Conservation (phyloP, 2,329 filamentous ascomycete genomes). For the Penicillium griseofulvum region DNA sequence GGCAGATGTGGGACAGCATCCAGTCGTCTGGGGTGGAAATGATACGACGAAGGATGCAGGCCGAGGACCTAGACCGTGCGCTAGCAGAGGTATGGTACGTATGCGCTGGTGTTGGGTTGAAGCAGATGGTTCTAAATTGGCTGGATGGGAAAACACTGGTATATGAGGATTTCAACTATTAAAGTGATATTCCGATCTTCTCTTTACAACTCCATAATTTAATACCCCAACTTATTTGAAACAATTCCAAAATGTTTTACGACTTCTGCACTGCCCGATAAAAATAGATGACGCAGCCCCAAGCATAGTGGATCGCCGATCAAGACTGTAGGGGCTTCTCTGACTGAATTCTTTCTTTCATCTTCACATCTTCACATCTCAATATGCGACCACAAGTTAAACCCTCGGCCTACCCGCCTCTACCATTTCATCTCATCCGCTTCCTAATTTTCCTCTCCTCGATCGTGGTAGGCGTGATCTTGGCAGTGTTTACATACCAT, state of each 20-base stretch:
- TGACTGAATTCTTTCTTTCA: neutral
- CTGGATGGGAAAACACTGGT: conserved; percentile 46
- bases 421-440: conserved; percentile 43
- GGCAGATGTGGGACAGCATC: conserved; percentile 43
- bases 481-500: conserved; percentile 57
- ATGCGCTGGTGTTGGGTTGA: conserved; percentile 55
- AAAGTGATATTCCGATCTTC: neutral
- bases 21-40: neutral
- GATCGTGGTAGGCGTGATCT: conserved; percentile 53
- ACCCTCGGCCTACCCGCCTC: conserved; percentile 40
- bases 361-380: conserved; percentile 5
- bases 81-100: conserved; percentile 55
- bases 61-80: conserved; percentile 46
- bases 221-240: neutral
- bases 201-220: neutral
- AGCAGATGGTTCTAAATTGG: conserved; percentile 53
- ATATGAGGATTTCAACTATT: conserved; percentile 2
- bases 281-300: conserved; percentile 58
- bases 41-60: conserved; percentile 45
- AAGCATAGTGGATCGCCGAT: conserved; percentile 58
- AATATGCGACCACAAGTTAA: conserved; percentile 34
- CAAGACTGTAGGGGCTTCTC: conserved; percentile 1
- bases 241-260: neutral
- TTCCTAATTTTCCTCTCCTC: conserved; percentile 50
- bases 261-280: conserved; percentile 12